phyloP scores from a whole-genome alignment of 768 basidiomycete species.

The Chlorophyllum brunneum region DNA sequence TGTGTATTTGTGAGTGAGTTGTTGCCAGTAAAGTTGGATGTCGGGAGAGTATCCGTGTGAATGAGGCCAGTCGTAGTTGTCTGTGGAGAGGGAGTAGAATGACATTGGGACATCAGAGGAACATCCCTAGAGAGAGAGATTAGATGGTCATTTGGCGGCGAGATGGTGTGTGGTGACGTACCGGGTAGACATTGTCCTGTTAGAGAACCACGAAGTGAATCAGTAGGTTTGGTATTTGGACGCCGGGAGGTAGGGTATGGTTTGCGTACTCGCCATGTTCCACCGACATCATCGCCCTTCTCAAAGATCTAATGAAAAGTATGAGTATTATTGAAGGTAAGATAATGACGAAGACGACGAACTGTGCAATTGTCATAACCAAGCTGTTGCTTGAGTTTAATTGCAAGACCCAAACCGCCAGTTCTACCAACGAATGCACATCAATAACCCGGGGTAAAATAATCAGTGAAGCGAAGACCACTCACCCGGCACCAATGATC shows the following conservation, averaged over 20 bases:
- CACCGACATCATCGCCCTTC: conserved; percentile 40
- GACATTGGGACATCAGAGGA: conserved; percentile 39
- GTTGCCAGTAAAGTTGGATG: conserved; percentile 40
- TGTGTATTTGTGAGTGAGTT: conserved; percentile 37
- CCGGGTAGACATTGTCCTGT: conserved; percentile 35
- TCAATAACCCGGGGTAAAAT: not conserved
- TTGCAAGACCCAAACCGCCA: conserved; percentile 40
- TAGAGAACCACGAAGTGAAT: not conserved
- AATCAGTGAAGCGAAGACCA: not conserved
- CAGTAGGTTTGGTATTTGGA: too few species aligned
- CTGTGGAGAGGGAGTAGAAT: conserved; percentile 46
- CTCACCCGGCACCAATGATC: conserved; percentile 33
- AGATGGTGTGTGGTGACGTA: conserved; percentile 14
- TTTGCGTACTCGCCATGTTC: conserved; percentile 47
- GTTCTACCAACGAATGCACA: conserved; percentile 21
- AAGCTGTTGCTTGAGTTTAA: conserved; percentile 34
- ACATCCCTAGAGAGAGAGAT: conserved; percentile 30
- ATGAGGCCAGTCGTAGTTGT: conserved; percentile 41
- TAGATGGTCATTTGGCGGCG: not conserved
- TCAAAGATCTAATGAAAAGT: conserved; percentile 39
- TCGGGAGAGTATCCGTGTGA: conserved; percentile 38
- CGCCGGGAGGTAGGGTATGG: not conserved
- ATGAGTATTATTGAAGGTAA: not conserved
- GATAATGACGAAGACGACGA: conserved; percentile 8
- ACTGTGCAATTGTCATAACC: conserved; percentile 38